These are phyloP conservation scores for Flaveria ramosissima DNA, from an alignment of 129 eudicot species.

Conservation along the genomic window DNA sequence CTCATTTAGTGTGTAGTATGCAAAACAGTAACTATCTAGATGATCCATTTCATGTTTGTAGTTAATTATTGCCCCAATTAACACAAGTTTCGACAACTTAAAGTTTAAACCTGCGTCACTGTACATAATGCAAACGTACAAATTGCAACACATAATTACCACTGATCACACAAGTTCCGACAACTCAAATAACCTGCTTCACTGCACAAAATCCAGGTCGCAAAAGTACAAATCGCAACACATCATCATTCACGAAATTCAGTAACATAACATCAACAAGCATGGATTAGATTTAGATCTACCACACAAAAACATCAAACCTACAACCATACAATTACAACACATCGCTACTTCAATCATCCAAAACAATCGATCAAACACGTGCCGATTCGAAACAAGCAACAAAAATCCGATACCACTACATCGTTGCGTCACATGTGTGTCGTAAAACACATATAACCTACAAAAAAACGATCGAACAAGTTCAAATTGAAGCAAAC, in stretches of 20 bases:
- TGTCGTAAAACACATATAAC: neutral
- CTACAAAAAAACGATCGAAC: neutral
- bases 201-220: neutral
- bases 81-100: neutral
- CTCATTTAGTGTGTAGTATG: neutral
- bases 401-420: neutral
- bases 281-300: slow-evolving; percentile 6
- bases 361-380: neutral
- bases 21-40: neutral
- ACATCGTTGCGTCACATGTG: neutral
- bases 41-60: neutral
- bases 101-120: neutral
- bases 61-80: neutral
- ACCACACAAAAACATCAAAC: slow-evolving; percentile 19
- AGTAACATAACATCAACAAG: neutral
- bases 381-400: neutral
- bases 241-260: neutral
- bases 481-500: too few species aligned
- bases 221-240: neutral
- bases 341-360: neutral
- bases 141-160: neutral
- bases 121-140: too few species aligned
- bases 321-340: neutral
- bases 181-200: neutral
- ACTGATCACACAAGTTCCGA: neutral